phyloP scores from a whole-genome alignment of 371 early-diverging fungal genomes.

The Apophysomyces sp. region DNA sequence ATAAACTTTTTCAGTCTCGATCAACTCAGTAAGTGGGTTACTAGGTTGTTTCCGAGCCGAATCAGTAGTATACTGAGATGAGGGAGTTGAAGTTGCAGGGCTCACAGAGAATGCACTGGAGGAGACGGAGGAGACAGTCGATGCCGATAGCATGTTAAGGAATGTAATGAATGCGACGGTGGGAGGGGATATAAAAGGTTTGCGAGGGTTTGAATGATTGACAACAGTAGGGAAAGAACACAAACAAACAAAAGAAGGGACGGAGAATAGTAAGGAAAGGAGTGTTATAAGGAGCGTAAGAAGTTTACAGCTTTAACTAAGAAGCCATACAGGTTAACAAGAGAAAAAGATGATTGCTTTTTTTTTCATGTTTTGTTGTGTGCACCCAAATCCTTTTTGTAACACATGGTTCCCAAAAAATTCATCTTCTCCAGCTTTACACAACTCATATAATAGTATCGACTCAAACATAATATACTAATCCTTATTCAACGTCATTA shows the following conservation, averaged over 20 bases:
- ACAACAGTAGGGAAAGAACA: neutral
- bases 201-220: constrained; percentile 5
- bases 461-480: too few species aligned
- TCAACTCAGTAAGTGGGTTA: constrained; percentile 48
- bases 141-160: constrained; percentile 26
- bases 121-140: constrained; percentile 17
- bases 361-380: neutral
- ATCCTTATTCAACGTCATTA: neutral
- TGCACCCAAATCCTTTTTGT: neutral
- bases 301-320: neutral
- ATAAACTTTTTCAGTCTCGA: constrained; percentile 49
- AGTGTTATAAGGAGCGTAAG: neutral
- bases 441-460: too few species aligned
- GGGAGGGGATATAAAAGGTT: neutral
- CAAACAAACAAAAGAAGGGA: constrained; percentile 2
- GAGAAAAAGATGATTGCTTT: neutral
- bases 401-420: neutral
- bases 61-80: constrained; percentile 28
- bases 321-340: neutral
- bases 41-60: constrained; percentile 11
- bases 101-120: constrained; percentile 15
- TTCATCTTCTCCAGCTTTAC: neutral
- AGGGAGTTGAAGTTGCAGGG: constrained; percentile 19
- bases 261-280: constrained; percentile 5
- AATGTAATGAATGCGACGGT: constrained; percentile 3